Percentiles rank a stretch among this genome's conserved stretches.
Evolutionary conservation across 2,329 filamentous ascomycete species (phyloP).

Genomic region (Aspergillus caelatus): DNA sequence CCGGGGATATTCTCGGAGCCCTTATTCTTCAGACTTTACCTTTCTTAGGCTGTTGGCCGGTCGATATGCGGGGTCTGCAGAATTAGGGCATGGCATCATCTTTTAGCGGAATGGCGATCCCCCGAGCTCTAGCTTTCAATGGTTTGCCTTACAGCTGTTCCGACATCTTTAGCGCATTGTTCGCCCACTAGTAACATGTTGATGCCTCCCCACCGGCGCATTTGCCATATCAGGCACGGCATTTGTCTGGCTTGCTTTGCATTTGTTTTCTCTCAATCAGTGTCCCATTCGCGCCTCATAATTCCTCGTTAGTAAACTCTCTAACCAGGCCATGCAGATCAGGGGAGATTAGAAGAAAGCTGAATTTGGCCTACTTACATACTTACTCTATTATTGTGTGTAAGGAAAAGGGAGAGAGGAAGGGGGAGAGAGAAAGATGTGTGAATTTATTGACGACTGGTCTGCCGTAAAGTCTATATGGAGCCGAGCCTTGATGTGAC

Average conservation of each 20-base stretch:
- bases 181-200: neutral
- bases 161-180: neutral
- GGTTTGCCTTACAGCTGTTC: neutral
- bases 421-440: no score
- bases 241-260: neutral
- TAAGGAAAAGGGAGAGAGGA: no score
- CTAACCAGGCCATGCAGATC: no score
- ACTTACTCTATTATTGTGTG: no score
- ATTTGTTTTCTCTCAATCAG: neutral
- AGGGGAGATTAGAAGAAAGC: no score
- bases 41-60: neutral
- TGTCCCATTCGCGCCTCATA: no score
- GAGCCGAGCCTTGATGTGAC: no score
- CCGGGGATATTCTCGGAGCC: neutral
- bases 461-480: no score
- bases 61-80: neutral
- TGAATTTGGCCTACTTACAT: no score
- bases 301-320: no score
- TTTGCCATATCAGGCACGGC: neutral
- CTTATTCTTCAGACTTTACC: neutral
- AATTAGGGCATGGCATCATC: neutral
- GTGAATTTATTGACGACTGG: no score
- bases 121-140: neutral
- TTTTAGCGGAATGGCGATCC: neutral
- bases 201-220: neutral